Evolutionary conservation across 345 rosid genomes (phyloP).

Genomic region (Acer campestre): DNA sequence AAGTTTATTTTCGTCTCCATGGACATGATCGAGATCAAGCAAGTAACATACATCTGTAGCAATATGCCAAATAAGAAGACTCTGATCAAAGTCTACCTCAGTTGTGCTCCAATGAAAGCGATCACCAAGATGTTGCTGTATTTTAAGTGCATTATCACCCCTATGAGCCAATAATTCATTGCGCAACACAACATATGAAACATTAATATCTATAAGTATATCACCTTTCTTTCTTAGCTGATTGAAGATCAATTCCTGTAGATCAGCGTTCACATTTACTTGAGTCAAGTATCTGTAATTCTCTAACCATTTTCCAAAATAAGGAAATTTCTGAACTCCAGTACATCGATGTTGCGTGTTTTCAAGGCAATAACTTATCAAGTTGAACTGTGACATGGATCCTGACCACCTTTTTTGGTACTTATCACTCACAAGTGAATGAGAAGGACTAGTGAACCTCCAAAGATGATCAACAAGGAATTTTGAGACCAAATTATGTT

Average conservation of each 20-base stretch:
- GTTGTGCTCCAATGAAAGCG: not conserved
- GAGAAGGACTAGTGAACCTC: no score
- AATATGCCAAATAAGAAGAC: constrained; percentile 12
- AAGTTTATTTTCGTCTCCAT: not conserved
- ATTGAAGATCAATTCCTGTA: constrained; percentile 1
- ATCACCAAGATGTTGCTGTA: not conserved
- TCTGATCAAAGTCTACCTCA: constrained; percentile 10
- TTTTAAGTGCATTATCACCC: constrained; percentile 2
- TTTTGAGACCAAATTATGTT: no score
- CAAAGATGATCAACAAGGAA: no score
- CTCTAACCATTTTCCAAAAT: not conserved
- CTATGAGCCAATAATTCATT: not conserved
- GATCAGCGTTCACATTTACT: not conserved
- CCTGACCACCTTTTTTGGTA: constrained; percentile 1
- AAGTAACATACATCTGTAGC: constrained; percentile 7
- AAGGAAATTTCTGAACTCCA: not conserved
- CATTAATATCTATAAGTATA: not conserved
- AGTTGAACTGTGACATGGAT: constrained; percentile 20
- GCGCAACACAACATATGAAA: no score
- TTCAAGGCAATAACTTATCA: not conserved
- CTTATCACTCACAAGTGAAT: no score
- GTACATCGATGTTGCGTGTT: not conserved
- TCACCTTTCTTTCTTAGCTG: constrained; percentile 3
- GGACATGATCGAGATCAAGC: not conserved
- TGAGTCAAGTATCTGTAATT: not conserved